Conservation (phyloP, 139 green algal species). For the Chlamydomonas sp. region DNA sequence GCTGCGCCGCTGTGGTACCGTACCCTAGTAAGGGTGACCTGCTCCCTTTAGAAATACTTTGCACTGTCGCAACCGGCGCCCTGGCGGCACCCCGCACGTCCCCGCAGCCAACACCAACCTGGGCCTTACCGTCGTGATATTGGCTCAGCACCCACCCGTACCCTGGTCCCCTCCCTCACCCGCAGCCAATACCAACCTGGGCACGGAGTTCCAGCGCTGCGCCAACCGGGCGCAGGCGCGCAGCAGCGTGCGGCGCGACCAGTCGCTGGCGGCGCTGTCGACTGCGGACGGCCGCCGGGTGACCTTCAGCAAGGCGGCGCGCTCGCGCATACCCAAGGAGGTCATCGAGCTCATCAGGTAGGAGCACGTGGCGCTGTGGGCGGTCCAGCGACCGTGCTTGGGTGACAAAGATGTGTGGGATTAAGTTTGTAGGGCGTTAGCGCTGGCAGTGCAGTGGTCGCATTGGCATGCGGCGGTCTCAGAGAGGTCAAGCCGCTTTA, state of each 20-base stretch:
- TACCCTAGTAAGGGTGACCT: too few species aligned
- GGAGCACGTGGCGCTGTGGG: neutral
- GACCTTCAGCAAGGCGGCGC: conserved; percentile 53
- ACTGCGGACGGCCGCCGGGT: conserved; percentile 47
- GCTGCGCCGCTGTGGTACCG: too few species aligned
- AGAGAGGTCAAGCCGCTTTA: too few species aligned
- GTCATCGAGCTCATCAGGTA: conserved; percentile 56
- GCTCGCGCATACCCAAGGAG: conserved; percentile 48
- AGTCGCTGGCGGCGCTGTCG: conserved; percentile 44
- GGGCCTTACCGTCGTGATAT: too few species aligned
- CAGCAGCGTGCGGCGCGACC: conserved; percentile 41
- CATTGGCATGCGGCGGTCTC: too few species aligned
- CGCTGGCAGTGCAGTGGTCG: too few species aligned
- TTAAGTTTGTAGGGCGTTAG: too few species aligned
- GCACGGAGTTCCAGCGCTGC: conserved; percentile 57
- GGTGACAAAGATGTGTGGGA: too few species aligned
- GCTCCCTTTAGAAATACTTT: too few species aligned
- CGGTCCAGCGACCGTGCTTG: too few species aligned
- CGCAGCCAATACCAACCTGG: conserved; percentile 41
- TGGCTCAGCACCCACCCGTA: too few species aligned
- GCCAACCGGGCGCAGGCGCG: conserved; percentile 47
- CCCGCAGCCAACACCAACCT: conserved; percentile 5
- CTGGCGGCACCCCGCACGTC: neutral
- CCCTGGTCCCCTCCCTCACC: neutral
- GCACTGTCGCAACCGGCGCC: neutral